Evolutionary conservation across 164 flowering plant genomes (phyloP).

Genomic region (Saururus chinensis): DNA sequence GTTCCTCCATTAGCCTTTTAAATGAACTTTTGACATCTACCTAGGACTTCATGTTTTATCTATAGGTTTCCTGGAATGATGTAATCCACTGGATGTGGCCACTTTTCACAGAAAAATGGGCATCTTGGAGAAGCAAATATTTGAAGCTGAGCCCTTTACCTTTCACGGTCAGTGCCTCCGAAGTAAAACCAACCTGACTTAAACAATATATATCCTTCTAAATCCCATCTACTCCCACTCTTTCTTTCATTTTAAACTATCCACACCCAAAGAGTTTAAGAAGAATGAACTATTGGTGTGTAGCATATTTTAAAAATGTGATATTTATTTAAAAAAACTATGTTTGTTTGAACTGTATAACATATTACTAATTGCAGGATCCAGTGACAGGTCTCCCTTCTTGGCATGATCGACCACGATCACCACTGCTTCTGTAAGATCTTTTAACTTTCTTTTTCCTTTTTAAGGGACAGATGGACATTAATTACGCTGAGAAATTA

Average conservation of each 20-base stretch:
- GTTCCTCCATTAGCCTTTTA: no score
- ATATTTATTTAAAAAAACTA: no score
- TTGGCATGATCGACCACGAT: conserved; percentile 53
- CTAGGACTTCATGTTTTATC: not conserved
- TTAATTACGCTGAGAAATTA: no score
- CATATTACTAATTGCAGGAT: conserved; percentile 38
- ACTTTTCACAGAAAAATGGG: conserved; percentile 85
- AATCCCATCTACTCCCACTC: not conserved
- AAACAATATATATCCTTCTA: not conserved
- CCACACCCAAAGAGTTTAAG: not conserved
- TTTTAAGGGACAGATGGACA: no score
- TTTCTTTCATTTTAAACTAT: not conserved
- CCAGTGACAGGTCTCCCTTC: conserved; percentile 85
- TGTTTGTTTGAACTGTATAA: not conserved
- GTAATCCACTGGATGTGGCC: conserved; percentile 99
- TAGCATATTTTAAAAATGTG: no score
- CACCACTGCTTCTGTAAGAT: conserved; percentile 75
- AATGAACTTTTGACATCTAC: no score
- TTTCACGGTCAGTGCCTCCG: conserved; percentile 43
- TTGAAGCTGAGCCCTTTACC: conserved; percentile 69
- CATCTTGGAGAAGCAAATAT: conserved; percentile 57
- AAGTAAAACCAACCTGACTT: not conserved
- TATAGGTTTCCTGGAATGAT: conserved; percentile 80
- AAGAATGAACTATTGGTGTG: not conserved
- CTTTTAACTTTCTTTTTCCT: not conserved